These are phyloP conservation scores for Rubia balearica DNA, from an alignment of 305 asterid genomes.

Conservation along the genomic window DNA sequence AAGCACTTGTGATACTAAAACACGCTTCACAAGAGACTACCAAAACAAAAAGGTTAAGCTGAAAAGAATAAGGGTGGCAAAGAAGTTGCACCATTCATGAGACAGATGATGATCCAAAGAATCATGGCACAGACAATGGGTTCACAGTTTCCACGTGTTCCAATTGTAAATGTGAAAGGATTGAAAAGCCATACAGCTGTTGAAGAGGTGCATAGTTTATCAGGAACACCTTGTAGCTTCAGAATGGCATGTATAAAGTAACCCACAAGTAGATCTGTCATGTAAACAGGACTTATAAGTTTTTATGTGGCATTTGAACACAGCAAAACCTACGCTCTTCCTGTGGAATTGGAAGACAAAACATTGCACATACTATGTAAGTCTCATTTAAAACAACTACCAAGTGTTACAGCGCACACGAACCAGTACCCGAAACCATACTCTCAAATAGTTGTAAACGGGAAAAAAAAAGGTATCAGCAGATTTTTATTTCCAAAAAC, in stretches of 20 bases:
- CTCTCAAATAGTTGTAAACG: not conserved
- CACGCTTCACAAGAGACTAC: not conserved
- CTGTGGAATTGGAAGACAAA: not conserved
- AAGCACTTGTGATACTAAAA: not conserved
- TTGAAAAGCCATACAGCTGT: slow-evolving; percentile 81
- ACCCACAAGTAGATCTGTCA: slow-evolving; percentile 82
- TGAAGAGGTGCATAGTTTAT: slow-evolving; percentile 47
- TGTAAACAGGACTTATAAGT: slow-evolving; percentile 24
- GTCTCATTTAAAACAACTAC: not conserved
- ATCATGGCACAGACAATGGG: slow-evolving; percentile 78
- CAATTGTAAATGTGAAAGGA: slow-evolving; percentile 93
- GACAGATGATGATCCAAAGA: slow-evolving; percentile 70
- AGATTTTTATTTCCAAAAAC: not conserved
- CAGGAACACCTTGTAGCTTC: slow-evolving; percentile 72
- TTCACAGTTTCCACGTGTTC: slow-evolving; percentile 96
- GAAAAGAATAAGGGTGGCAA: slow-evolving; percentile 4
- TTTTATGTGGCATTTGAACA: slow-evolving; percentile 16
- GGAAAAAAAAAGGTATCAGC: not conserved
- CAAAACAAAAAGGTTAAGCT: not conserved
- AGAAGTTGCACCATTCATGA: slow-evolving; percentile 64
- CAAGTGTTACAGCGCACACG: not conserved
- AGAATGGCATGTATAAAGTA: slow-evolving; percentile 58
- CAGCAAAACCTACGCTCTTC: not conserved
- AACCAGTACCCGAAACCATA: not conserved
- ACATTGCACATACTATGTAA: not conserved